Base-by-base conservation (phyloP, 176 grass and related monocot genomes). In the Carex pumila region DNA sequence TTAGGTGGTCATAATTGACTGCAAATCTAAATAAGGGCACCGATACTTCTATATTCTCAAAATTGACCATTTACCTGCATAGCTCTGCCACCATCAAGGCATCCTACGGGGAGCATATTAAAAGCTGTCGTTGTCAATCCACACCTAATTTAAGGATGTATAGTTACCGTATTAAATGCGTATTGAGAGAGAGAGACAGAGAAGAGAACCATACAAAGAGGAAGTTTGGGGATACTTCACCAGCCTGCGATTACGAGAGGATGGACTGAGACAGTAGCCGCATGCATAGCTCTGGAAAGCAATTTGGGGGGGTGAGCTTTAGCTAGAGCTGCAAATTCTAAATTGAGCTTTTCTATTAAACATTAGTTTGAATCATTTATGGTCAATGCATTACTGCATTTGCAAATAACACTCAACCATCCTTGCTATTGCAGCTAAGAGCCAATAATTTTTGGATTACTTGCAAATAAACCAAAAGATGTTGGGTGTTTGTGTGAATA, bases 181-280 rank as follows among this genome's bases (percentile, higher is more conserved):
- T 72, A 73, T 1, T 80, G 2, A 39, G 66, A 6, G 6, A 10
- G 17, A 32, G 15, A 73, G 5, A 60, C 9, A 86, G n/a, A 77
- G 66, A 89, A 79, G 15, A 69, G 74, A 61, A 61, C 65, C 17
- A 67, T 21, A n/a, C 74, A 67, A 17, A 81, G 65, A 30, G 53
- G 54, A 71, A 61, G 64, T 81, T 60, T 65, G 34, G 64, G 1
- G 73, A 83, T 82, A 87, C 66, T 90, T 93, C 50, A 99, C 96
- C 96, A 99, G 88, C 96, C 96, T 61, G 93, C 96, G 9, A 99
- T 95, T 62, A 99, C 96, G 83, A 99, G 93, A 77, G 96, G 96
- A 84, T 99, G 96, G 71, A 99, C 93, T 4, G 87, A 86, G 81
- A 99, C 91, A 21, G 91, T 99, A 59, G 96, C 89, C 84, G 93